Conservation (phyloP, 169 alveolate genomes). For the Theileria annulata region DNA sequence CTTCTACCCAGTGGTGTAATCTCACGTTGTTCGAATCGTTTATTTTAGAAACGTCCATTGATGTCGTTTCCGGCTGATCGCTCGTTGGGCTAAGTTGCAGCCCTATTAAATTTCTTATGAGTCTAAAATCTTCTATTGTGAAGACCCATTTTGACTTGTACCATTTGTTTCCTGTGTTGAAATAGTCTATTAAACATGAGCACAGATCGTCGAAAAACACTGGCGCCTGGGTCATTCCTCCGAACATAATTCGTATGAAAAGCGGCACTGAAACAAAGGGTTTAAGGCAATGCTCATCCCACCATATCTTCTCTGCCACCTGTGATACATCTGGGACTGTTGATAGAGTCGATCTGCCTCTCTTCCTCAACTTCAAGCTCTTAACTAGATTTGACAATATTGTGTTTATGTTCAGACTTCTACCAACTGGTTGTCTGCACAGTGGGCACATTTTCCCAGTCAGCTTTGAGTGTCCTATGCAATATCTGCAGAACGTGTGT, state of each 20-base stretch:
- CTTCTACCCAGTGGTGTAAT: constrained; percentile 76
- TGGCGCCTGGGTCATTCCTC: constrained; percentile 72
- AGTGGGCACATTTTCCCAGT: constrained; percentile 83
- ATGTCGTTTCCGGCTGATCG: constrained; percentile 3
- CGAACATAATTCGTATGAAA: constrained; percentile 72
- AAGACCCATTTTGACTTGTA: constrained; percentile 74
- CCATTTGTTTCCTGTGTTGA: constrained; percentile 70
- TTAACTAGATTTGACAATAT: constrained; percentile 79
- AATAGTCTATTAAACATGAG: constrained; percentile 73
- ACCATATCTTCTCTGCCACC: constrained; percentile 73
- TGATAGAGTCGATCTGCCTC: constrained; percentile 29
- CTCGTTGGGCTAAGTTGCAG: constrained; percentile 48
- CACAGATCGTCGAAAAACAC: constrained; percentile 80
- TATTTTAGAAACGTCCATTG: constrained; percentile 1
- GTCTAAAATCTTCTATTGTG: constrained; percentile 69
- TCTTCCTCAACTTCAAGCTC: constrained; percentile 67
- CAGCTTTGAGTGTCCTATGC: constrained; percentile 80
- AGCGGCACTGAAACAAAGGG: constrained; percentile 74
- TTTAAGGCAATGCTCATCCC: constrained; percentile 78
- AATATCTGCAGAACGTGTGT: constrained; percentile 88
- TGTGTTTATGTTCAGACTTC: constrained; percentile 77
- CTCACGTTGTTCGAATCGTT: constrained; percentile 46
- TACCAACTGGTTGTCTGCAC: constrained; percentile 85
- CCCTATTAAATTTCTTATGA: constrained; percentile 70
- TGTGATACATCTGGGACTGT: constrained; percentile 39